phyloP scores from a whole-genome alignment of 2,329 filamentous ascomycete genomes.

The Colletotrichum magnum region DNA sequence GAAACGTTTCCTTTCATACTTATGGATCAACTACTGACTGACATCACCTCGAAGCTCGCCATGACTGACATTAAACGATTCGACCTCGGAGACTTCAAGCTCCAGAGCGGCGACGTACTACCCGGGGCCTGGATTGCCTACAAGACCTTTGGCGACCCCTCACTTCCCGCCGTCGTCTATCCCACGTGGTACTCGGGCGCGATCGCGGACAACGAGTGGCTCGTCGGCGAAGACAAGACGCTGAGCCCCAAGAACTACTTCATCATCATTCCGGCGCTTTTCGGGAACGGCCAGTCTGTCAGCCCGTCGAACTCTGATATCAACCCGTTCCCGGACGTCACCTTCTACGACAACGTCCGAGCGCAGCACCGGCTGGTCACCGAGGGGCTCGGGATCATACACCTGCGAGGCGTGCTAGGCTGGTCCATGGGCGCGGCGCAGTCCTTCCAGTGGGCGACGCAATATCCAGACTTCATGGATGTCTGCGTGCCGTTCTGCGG shows the following conservation, averaged over 20 bases:
- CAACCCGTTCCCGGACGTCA: conserved; percentile 58
- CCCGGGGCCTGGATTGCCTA: conserved; percentile 79
- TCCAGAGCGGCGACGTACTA: conserved; percentile 75
- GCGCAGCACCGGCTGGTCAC: conserved; percentile 62
- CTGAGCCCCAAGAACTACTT: conserved; percentile 70
- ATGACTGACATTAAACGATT: conserved; percentile 58
- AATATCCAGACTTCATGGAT: conserved; percentile 64
- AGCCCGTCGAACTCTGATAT: conserved; percentile 64
- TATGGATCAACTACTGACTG: not conserved
- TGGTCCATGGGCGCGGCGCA: conserved; percentile 71
- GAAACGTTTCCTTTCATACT: not conserved
- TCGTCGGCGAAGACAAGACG: conserved; percentile 75
- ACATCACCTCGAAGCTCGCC: not conserved
- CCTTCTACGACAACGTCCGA: conserved; percentile 66
- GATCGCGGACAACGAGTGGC: conserved; percentile 82
- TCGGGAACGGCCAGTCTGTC: conserved; percentile 68
- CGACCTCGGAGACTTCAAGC: conserved; percentile 74
- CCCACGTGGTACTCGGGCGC: conserved; percentile 78
- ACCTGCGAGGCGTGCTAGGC: conserved; percentile 63
- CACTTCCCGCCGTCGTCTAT: conserved; percentile 78
- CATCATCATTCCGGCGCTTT: conserved; percentile 64
- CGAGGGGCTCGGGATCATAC: conserved; percentile 56
- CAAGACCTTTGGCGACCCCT: conserved; percentile 78
- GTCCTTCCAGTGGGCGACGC: conserved; percentile 65
- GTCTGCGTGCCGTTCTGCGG: conserved; percentile 64